phyloP scores from a whole-genome alignment of 345 rosid genomes.

The Cardamine chenopodiifolia region DNA sequence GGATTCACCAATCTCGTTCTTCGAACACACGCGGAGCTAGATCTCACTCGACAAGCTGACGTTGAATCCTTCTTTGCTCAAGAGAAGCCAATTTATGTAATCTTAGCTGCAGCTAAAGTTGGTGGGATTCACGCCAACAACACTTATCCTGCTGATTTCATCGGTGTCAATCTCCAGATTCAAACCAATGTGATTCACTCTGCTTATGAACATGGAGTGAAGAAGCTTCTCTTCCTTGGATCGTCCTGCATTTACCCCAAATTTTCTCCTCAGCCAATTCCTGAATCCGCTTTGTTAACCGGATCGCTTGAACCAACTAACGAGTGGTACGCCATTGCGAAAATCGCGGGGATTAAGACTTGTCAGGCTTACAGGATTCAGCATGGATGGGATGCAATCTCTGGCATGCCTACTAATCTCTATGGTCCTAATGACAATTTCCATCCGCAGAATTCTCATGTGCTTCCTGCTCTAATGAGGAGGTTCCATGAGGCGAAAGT shows the following conservation, averaged over 20 bases:
- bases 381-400: conserved; percentile 76
- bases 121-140: conserved; percentile 97
- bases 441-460: conserved; percentile 93
- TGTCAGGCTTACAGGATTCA: conserved; percentile 91
- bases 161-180: conserved; percentile 85
- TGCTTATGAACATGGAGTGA: conserved; percentile 62
- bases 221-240: conserved; percentile 83
- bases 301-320: conserved; percentile 90
- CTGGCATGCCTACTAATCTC: conserved; percentile 92
- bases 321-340: conserved; percentile 93
- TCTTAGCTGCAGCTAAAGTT: conserved; percentile 93
- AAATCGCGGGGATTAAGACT: conserved; percentile 93
- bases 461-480: conserved; percentile 88
- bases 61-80: conserved; percentile 77
- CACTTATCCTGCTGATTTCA: conserved; percentile 97
- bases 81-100: conserved; percentile 66
- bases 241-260: conserved; percentile 97
- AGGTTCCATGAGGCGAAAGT: conserved; percentile 87
- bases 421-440: conserved; percentile 91
- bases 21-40: conserved; percentile 77
- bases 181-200: conserved; percentile 93
- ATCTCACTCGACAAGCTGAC: conserved; percentile 75
- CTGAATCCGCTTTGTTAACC: conserved; percentile 76
- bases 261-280: conserved; percentile 89
- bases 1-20: conserved; percentile 73